These are phyloP conservation scores for Talaromyces liani DNA, from an alignment of 495 filamentous ascomycete genomes.

Conservation along the genomic window DNA sequence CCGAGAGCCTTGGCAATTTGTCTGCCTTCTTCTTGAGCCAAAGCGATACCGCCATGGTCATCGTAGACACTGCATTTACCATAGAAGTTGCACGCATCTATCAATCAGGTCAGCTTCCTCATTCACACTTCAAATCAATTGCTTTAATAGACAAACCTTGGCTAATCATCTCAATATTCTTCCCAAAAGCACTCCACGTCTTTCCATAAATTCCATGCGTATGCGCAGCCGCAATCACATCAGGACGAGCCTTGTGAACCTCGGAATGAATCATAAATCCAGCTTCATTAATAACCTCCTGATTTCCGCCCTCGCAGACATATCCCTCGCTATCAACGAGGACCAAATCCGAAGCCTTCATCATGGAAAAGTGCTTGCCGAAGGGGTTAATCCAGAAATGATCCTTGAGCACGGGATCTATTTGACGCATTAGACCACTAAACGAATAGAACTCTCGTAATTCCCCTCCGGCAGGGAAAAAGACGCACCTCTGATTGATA, in stretches of 20 bases:
- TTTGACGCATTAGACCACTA: slow-evolving; percentile 16
- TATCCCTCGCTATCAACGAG: slow-evolving; percentile 42
- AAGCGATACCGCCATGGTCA: slow-evolving; percentile 47
- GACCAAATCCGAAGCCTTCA: slow-evolving; percentile 43
- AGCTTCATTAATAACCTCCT: slow-evolving; percentile 51
- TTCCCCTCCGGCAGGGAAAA: neutral
- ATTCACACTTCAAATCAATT: neutral
- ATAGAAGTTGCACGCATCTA: slow-evolving; percentile 53
- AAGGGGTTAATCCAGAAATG: slow-evolving; percentile 65
- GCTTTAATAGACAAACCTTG: slow-evolving; percentile 14
- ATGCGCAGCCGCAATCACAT: slow-evolving; percentile 44
- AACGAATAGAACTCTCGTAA: neutral
- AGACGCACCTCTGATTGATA: slow-evolving; percentile 37
- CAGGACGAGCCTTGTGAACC: slow-evolving; percentile 42
- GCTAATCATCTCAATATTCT: slow-evolving; percentile 41
- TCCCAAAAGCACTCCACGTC: slow-evolving; percentile 42
- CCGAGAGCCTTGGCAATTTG: slow-evolving; percentile 54
- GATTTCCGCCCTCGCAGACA: slow-evolving; percentile 44
- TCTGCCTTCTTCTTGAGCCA: slow-evolving; percentile 54
- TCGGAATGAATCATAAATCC: slow-evolving; percentile 61
- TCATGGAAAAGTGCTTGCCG: slow-evolving; percentile 49
- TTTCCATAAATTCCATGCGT: slow-evolving; percentile 40
- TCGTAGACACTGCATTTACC: slow-evolving; percentile 44
- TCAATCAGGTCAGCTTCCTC: neutral
- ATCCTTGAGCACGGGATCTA: slow-evolving; percentile 49